Evolutionary conservation across 2,329 filamentous ascomycete genomes (phyloP), one percentile per base, ranked within the genome.

Genomic region (Trichophyton verrucosum): DNA sequence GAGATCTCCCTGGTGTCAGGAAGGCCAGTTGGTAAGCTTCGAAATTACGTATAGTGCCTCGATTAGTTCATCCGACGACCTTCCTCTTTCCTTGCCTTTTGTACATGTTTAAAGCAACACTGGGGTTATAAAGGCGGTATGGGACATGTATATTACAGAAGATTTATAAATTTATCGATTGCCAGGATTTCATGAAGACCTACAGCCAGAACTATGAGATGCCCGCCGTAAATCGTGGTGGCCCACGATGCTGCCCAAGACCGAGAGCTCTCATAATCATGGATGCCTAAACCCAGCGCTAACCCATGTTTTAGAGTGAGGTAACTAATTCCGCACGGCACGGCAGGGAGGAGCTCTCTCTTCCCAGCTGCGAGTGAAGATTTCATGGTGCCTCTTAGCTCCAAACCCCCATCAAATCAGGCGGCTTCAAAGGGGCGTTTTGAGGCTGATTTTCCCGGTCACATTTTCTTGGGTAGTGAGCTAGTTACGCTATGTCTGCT

Each of bases 1-100:
- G 94, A 58, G 84, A 89, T 64, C 73, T 99, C 59, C 92, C 94
- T 0, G 94, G 94, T 68, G 94, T 99, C 60, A 90, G 86, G 81
- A 95, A 95, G 80, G 94, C 94, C 57, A 95, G 89, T 76, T 99
- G 94, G 94, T 99, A 89, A 22, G 22, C 56, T 9, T 24, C 17
- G 17, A 22, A 20, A 15, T 3, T 53, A 53, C 49, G 27, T 36
- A n/a, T 51, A n/a, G 20, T 13, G 11, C 13, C 24, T 22, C 46
- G 20, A 15, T 6, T 13, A 17, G 22, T 30, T 55, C 30, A 30
- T 27, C 51, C 20, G 22, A 51, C 22, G 27, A 49, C 57, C 22
- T 30, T 27, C 7, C 38, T 5, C 20, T 57, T 44, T 57, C 17
- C 38, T 47, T 33, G 36, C 27, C 57, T 11, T 49, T 49, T 46